These are phyloP conservation scores for Populus ilicifolia DNA, from an alignment of 345 rosid species.

Conservation along the genomic window DNA sequence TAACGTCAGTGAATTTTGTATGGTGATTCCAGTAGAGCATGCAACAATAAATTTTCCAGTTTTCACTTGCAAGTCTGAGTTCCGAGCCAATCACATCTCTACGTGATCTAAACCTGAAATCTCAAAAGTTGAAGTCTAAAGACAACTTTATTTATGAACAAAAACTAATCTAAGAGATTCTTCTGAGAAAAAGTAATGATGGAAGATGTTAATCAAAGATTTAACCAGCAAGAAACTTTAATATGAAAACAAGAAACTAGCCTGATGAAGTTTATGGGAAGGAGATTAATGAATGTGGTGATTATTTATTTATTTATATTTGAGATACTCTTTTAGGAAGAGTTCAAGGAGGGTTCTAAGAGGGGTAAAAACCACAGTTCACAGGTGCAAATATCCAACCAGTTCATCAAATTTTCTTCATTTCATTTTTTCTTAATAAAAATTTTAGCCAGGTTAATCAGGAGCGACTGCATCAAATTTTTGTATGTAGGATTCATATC, in stretches of 20 bases:
- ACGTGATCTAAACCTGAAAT: neutral
- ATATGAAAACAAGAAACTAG: too few relatives aligned
- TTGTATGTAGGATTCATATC: neutral
- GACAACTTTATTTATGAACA: neutral
- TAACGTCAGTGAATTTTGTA: neutral
- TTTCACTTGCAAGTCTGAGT: neutral
- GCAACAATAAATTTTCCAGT: neutral
- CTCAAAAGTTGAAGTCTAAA: neutral
- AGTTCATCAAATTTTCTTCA: neutral
- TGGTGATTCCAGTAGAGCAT: neutral
- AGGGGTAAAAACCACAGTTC: neutral
- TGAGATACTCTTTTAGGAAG: too few relatives aligned
- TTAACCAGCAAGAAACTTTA: too few relatives aligned
- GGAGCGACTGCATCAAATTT: neutral
- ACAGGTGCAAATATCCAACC: neutral
- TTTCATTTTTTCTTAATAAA: neutral
- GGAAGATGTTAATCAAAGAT: neutral
- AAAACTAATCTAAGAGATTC: neutral
- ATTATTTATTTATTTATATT: slow-evolving; percentile 19
- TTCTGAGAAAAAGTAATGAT: neutral
- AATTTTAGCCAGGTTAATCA: neutral
- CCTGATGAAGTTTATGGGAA: too few relatives aligned
- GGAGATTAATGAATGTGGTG: neutral
- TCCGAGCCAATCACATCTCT: neutral
- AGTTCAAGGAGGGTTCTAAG: too few relatives aligned